Conservation (phyloP, 495 filamentous ascomycete genomes). For the Tricharina praecox region DNA sequence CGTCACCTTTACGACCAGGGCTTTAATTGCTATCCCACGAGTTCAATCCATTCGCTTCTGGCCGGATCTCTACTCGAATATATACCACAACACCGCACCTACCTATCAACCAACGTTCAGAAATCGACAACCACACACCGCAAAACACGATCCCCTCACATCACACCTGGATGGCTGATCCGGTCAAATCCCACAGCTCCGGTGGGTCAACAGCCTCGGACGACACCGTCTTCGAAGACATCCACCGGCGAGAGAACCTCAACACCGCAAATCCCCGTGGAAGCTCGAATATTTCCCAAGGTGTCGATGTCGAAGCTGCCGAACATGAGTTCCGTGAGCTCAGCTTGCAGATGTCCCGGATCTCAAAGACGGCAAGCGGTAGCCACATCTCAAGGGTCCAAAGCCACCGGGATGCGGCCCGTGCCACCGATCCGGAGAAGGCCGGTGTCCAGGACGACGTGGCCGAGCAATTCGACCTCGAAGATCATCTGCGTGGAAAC, state of each 20-base stretch:
- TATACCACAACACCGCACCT: no score
- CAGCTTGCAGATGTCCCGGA: constrained; percentile 49
- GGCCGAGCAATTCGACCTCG: constrained; percentile 53
- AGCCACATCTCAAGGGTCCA: constrained; percentile 26
- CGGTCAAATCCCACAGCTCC: no score
- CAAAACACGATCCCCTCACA: no score
- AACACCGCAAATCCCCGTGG: constrained; percentile 21
- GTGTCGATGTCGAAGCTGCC: constrained; percentile 53
- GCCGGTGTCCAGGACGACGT: constrained; percentile 8
- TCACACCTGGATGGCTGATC: no score
- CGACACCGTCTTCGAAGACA: constrained; percentile 30
- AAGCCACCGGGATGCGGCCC: constrained; percentile 28
- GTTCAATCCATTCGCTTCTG: no score
- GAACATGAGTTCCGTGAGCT: constrained; percentile 64
- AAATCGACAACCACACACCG: no score
- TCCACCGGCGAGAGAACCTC: constrained; percentile 31
- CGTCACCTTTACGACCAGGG: no score
- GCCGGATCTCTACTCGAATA: no score
- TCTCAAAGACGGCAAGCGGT: constrained; percentile 43
- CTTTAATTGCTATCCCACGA: no score
- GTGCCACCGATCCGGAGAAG: constrained; percentile 20
- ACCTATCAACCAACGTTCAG: no score
- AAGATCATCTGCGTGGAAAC: constrained; percentile 48
- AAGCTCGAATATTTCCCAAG: constrained; percentile 29
- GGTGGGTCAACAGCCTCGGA: constrained; percentile 23